Evolutionary conservation across 495 filamentous ascomycete species (phyloP), one percentile per base, ranked within the genome.

Genomic region (Aspergillus coremiiformis): DNA sequence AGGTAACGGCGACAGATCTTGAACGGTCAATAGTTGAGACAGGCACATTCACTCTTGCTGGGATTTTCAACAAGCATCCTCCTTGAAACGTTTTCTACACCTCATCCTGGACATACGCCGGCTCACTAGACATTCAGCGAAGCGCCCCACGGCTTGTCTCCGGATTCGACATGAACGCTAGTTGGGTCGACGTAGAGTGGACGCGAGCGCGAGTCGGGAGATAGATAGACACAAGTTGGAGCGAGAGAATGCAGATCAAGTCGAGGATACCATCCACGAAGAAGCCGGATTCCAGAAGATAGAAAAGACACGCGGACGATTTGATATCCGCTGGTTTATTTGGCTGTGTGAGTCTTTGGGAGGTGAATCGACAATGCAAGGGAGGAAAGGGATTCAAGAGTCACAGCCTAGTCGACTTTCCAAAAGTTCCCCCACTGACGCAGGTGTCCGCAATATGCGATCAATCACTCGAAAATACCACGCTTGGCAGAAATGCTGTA

Each of bases 1-100:
- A 53, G 54, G 45, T 54, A 48, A 45, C 53, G 51, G 51, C 48
- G 45, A 48, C 43, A 53, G 52, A 44, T 49, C 44, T 39, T 24
- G 23, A 54, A 51, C 58, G 49, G 58, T 54, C 59, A 51, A 47
- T 55, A 58, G 50, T 66, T 52, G 53, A 57, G 50, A 61, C 46
- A 63, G 10, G 23, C 35, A 63, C 56, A 50, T 56, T 63, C 52
- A 58, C 48, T 63, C 55, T 57, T 41, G 55, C 53, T 60, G 56
- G 35, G 49, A 48, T 43, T 65, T 58, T 76, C 66, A 72, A 66
- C 66, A 66, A 69, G 66, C 70, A 72, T 72, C 62, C 59, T 71
- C 63, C 64, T 73, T 74, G 60, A 68, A 71, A 27, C 71, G 71
- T 72, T 74, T 76, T 64, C 71, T 70, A 72, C 70, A 73, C 72